phyloP scores from a whole-genome alignment of 768 basidiomycete species.

The Lactarius sanguifluus region DNA sequence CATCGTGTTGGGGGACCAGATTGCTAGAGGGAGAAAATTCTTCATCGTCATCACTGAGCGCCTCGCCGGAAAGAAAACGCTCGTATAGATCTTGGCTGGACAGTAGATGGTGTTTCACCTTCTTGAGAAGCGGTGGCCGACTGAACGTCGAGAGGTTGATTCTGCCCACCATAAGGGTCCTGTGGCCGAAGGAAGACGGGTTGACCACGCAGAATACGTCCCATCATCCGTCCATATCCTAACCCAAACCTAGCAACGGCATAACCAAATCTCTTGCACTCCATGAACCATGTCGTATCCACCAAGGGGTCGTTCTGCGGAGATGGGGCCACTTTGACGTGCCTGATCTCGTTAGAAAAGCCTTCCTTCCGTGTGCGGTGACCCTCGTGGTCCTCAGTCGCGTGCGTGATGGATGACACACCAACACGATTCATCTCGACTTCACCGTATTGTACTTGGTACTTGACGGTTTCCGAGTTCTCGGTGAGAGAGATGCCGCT shows the following conservation, averaged over 20 bases:
- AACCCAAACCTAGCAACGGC: constrained; percentile 21
- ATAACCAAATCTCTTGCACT: constrained; percentile 32
- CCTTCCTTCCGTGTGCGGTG: constrained; percentile 37
- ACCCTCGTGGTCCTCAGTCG: constrained; percentile 34
- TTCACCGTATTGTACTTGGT: constrained; percentile 35
- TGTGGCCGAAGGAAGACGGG: constrained; percentile 12
- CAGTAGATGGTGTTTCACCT: constrained; percentile 31
- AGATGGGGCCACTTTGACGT: constrained; percentile 39
- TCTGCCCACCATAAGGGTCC: not conserved
- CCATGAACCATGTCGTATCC: constrained; percentile 44
- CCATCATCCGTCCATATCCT: constrained; percentile 19
- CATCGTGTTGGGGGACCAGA: constrained; percentile 20
- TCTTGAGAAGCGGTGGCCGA: not conserved
- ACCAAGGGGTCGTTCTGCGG: constrained; percentile 42
- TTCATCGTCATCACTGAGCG: constrained; percentile 50
- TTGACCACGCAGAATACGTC: constrained; percentile 24
- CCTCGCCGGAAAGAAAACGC: constrained; percentile 62
- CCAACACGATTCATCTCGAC: constrained; percentile 46
- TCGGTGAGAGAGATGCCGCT: constrained; percentile 44
- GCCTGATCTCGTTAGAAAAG: constrained; percentile 52
- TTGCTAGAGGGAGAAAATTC: constrained; percentile 36
- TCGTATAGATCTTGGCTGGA: constrained; percentile 48
- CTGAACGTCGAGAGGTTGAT: not conserved
- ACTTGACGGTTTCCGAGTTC: constrained; percentile 25
- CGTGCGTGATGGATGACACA: constrained; percentile 40